Evolutionary conservation across 495 filamentous ascomycete genomes (phyloP), one percentile per base, ranked within the genome.

Genomic region (Penicillium crystallinum): DNA sequence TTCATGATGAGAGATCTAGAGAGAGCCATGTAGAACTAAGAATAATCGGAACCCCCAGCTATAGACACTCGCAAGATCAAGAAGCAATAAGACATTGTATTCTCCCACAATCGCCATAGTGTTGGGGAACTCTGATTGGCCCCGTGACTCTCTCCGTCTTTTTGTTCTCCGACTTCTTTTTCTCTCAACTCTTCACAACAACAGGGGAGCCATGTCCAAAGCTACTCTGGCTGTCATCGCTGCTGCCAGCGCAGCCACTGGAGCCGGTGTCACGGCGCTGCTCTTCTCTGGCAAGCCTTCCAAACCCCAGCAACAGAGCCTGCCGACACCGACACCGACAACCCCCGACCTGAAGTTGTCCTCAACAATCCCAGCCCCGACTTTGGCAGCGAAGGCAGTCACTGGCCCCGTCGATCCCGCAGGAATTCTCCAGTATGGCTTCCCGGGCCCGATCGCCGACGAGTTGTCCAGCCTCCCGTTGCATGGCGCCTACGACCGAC

Each of bases 391-490:
- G 54, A 76, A 78, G 60, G 58, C 62, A 41, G 33, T 65, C 29
- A 37, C 61, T 38, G 56, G 67, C 29, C 87, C 82, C 17, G 90
- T 97, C 63, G 81, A 97, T 70, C 91, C 93, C 1, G 73, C 88
- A 1, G 93, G 91, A 15, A 77, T 98, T 60, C 92, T 95, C 69
- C 86, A 97, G 67, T 98, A 98, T 71, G 93, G 95, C 59, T 97
- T 97, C 73, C 91, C 93, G 1, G 93, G 93, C 49, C 95, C 93
- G 29, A 70, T 92, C 25, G 78, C 83, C 59, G 93, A 98, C 70
- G 80, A 95, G 48, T 85, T 89, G 35, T 78, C 81, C 33, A 81
- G 88, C 12, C 67, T 79, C 3, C 84, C 88, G 21, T 78, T 96
- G 31, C 77, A 90, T 54, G 95, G 90, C 23, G 84, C 87, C 61